These are phyloP conservation scores for Massariosphaeria phaeospora DNA, from an alignment of 495 filamentous ascomycete species.

Conservation along the genomic window DNA sequence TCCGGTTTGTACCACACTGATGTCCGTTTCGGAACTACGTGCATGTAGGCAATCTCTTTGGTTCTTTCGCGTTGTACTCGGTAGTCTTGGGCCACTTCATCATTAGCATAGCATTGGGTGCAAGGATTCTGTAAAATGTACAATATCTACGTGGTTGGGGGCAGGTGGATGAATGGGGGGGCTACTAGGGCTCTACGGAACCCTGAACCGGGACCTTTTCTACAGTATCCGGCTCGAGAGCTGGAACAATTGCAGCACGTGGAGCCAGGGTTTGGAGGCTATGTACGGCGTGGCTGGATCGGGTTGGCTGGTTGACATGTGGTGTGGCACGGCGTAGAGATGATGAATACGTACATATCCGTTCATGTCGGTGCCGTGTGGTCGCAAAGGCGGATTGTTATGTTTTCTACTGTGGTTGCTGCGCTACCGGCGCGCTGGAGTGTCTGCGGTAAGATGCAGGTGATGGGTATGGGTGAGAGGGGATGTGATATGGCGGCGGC, in stretches of 20 bases:
- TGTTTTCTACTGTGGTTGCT: no score
- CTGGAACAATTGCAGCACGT: no score
- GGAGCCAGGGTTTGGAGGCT: no score
- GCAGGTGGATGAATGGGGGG: no score
- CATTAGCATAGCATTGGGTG: slow-evolving; percentile 21
- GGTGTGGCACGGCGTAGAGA: not conserved
- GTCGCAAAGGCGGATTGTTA: no score
- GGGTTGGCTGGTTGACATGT: not conserved
- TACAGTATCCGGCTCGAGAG: no score
- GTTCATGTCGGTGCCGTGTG: no score
- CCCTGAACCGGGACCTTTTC: no score
- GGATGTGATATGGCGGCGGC: not conserved
- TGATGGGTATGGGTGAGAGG: not conserved
- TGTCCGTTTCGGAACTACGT: not conserved
- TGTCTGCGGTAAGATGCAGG: not conserved
- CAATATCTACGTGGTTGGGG: not conserved
- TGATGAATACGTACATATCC: not conserved
- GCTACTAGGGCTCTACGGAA: no score
- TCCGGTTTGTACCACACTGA: not conserved
- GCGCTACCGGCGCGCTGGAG: not conserved
- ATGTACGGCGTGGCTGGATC: no score
- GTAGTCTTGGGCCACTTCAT: not conserved
- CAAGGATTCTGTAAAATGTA: slow-evolving; percentile 4
- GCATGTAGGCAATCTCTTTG: not conserved
- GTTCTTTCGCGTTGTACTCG: not conserved